Evolutionary conservation across 208 protist genomes (phyloP).

Genomic region (Porcisia hertigi): DNA sequence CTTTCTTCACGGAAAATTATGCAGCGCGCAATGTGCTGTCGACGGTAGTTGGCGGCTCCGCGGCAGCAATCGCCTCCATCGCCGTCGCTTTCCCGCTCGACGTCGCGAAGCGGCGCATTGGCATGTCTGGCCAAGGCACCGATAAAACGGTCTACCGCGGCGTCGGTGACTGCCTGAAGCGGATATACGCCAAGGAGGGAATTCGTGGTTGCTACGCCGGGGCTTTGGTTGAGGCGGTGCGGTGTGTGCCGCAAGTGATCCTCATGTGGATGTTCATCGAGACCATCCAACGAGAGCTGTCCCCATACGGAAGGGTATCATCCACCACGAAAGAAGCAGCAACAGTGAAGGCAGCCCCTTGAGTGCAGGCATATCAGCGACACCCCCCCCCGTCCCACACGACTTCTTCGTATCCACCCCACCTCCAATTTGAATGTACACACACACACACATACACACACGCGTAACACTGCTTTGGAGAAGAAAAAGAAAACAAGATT

Average conservation of each 20-base stretch:
- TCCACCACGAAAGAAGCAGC: not conserved
- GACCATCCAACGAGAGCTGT: conserved; percentile 64
- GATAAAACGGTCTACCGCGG: conserved; percentile 67
- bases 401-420: not conserved
- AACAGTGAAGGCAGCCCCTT: not conserved
- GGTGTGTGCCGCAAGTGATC: conserved; percentile 88
- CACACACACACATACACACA: too few species aligned
- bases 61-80: conserved; percentile 79
- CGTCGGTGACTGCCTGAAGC: conserved; percentile 63
- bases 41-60: conserved; percentile 67
- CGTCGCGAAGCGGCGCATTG: conserved; percentile 87
- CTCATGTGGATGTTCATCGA: conserved; percentile 92
- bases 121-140: conserved; percentile 78
- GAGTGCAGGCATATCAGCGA: not conserved
- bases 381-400: not conserved
- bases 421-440: too few species aligned
- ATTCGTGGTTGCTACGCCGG: conserved; percentile 82
- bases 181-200: conserved; percentile 73
- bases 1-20: conserved; percentile 53
- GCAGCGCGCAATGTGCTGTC: conserved; percentile 45
- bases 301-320: conserved; percentile 15
- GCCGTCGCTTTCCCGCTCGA: conserved; percentile 77
- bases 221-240: conserved; percentile 65
- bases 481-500: not conserved
- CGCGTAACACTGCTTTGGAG: too few species aligned